Evolutionary conservation across 768 basidiomycete species (phyloP), one percentile per base, ranked within the genome.

Genomic region (Russula griseocarnosa): DNA sequence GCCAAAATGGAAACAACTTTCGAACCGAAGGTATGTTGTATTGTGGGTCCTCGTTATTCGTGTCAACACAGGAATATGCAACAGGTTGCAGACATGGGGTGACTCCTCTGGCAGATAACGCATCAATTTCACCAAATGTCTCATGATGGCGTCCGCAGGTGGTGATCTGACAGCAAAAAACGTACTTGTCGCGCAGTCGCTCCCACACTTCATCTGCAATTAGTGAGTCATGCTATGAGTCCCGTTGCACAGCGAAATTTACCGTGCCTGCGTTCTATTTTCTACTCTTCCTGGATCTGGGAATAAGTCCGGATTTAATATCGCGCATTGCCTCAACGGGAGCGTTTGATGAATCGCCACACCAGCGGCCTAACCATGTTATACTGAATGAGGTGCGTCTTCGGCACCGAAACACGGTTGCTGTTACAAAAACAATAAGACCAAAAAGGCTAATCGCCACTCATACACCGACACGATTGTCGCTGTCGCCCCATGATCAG

Each of bases 311-410:
- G 18, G 80, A 92, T 70, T 76, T 98, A 63, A 79, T 95, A 60
- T 74, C 79, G 42, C 86, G 90, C 47, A 84, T 97, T 46, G 79
- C 78, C 67, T 76, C 72, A 36, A 87, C 87, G 7, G 85, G 85
- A 2, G 82, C 76, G 0, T 93, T 94, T 72, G 70, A 75, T n/a
- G 70, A 68, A 49, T 85, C 86, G 60, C 84, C 86, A 65, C 85
- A 90, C 70, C 77, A 79, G 18, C 78, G 75, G 40, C 91, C 93
- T 10, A 98, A 97, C 76, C 94, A 98, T 75, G 79, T 97, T 64
- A 88, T 95, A 62, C 78, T 96, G 69, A 94, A 94, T 72, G 91
- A 96, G 79, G 88, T 86, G 67, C 64, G 77, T 69, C 18, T 38
- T 24, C 47, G 46, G 58, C 11, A 38, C 57, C 56, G 56, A 30